Conservation (phyloP, 176 grass and related monocot species). For the Lolium multiflorum region DNA sequence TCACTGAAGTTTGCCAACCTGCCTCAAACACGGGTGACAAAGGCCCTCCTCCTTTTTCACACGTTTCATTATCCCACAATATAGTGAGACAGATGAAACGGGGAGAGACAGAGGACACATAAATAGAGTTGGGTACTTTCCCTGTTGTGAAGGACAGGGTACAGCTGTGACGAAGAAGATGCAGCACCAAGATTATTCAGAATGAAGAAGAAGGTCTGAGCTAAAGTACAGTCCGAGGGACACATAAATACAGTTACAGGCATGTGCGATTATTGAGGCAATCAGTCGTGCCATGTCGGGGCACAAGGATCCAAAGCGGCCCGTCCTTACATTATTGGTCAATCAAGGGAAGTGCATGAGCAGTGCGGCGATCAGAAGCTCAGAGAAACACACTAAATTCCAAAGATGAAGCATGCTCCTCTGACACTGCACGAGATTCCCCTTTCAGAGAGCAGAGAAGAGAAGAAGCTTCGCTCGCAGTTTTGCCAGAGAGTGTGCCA, state of each 20-base stretch:
- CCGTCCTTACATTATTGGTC: constrained; percentile 1
- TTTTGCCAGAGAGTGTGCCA: not conserved
- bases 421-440: constrained; percentile 31
- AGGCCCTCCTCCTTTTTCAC: not conserved
- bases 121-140: not conserved
- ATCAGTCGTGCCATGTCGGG: constrained; percentile 37
- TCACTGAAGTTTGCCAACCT: not conserved
- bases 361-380: not conserved
- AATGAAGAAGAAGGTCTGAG: not conserved
- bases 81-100: not conserved
- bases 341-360: constrained; percentile 16
- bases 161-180: not conserved
- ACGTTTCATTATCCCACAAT: not conserved
- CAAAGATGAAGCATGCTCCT: not conserved
- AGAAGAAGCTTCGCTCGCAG: constrained; percentile 36
- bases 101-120: not conserved
- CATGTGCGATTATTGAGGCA: constrained; percentile 25
- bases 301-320: constrained; percentile 42
- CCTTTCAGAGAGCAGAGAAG: not conserved
- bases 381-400: not conserved
- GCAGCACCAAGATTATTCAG: constrained; percentile 7
- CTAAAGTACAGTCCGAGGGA: not conserved
- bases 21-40: not conserved
- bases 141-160: not conserved
- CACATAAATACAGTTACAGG: not conserved